Evolutionary conservation across 805 yeast species (phyloP).

Genomic region (Ogataea paradorogensis): DNA sequence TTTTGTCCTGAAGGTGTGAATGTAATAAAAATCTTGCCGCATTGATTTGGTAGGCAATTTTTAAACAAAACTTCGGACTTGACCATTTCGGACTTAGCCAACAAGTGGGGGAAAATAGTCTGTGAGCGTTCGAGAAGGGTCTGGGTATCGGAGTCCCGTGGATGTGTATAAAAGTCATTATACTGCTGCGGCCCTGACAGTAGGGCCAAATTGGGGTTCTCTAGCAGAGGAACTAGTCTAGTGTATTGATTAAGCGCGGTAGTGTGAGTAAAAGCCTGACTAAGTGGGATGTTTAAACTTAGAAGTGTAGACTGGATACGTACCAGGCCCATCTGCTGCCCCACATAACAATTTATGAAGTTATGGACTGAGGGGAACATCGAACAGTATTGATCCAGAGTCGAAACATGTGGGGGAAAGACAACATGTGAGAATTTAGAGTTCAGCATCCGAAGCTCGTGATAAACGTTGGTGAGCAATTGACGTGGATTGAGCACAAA

Average conservation of each 20-base stretch:
- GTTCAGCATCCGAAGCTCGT: constrained; percentile 2
- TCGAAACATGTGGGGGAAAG: constrained; percentile 10
- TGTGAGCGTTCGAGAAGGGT: constrained; percentile 15
- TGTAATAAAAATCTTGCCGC: constrained; percentile 13
- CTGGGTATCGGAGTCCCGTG: constrained; percentile 24
- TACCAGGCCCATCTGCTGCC: constrained; percentile 5
- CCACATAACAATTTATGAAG: constrained; percentile 15
- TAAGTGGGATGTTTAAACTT: constrained; percentile 5
- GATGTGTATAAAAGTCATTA: constrained; percentile 16
- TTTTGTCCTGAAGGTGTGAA: constrained; percentile 2
- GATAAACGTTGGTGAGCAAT: constrained; percentile 10
- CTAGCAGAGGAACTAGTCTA: constrained; percentile 15
- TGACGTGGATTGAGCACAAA: constrained; percentile 8
- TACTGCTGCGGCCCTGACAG: constrained; percentile 23
- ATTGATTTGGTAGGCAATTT: constrained; percentile 10
- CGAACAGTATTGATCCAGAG: constrained; percentile 6
- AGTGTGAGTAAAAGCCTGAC: constrained; percentile 13
- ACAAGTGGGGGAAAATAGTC: constrained; percentile 16
- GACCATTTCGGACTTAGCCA: constrained; percentile 8
- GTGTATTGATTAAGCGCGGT: constrained; percentile 20
- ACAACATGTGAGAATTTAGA: constrained; percentile 11
- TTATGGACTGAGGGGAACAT: constrained; percentile 12
- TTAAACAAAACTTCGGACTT: constrained; percentile 15
- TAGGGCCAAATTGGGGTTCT: constrained; percentile 8
- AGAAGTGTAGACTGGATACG: constrained; percentile 17